Evolutionary conservation across 192 early-diverging fungal genomes (phyloP), one percentile per base, ranked within the genome.

Genomic region (Dispira simplex): DNA sequence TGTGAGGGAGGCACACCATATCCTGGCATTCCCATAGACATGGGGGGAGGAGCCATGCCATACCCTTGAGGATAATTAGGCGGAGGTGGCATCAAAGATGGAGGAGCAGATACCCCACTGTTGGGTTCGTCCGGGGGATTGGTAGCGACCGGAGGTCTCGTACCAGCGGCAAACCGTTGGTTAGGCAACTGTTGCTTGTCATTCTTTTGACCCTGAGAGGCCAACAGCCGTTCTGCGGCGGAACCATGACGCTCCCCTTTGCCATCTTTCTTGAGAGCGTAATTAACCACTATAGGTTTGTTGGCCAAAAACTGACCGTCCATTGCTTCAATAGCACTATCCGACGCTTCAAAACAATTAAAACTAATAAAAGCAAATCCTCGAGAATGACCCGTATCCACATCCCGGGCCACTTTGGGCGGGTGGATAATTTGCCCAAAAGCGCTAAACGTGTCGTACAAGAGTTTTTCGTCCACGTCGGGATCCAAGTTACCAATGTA

Each of bases 191-290:
- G 32, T 39, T 39, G 32, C 32, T 39, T 39, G 32, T 39, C 32
- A 71, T 93, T 90, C 67, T 94, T 95, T 43, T 77, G 70, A 21
- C 88, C 91, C 74, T 96, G 85, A 0, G 87, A 82, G 0, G 96
- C 96, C 69, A 99, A 77, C 45, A 99, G 69, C 55, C 96, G 81
- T 71, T 99, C 96, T 8, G 93, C 92, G 0, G 92, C 92, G 44
- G 88, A 89, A 60, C 97, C 97, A 67, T 99, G 97, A 20, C 93
- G 68, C 69, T 97, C 95, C 27, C 97, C 97, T 72, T 93, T 92
- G 27, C 92, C 93, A 66, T 99, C 97, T 74, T 99, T 99, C 72
- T 97, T 99, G 68, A 93, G 91, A 2, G 95, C 92, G 76, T 93
- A 99, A 16, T 76, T 75, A 10, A 96, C 95, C 32, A 77, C 84